phyloP scores from a whole-genome alignment of 805 yeast genomes.

The Yamadazyma akitaensis region DNA sequence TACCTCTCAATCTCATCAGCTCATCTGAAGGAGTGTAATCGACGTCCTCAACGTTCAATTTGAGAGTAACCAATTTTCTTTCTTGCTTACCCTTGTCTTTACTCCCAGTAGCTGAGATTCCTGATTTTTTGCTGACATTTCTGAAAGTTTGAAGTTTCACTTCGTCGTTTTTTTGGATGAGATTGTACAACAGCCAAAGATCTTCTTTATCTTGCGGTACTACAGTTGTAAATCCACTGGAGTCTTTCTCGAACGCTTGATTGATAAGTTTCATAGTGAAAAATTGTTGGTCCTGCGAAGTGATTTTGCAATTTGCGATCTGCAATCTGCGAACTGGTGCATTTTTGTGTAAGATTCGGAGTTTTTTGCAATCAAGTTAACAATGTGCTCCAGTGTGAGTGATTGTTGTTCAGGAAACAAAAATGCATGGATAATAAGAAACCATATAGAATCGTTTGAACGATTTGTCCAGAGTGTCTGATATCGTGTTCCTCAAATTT shows the following conservation, averaged over 20 bases:
- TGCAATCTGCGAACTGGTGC: neutral
- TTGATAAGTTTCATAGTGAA: constrained; percentile 49
- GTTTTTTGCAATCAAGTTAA: too few species aligned
- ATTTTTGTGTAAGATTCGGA: too few species aligned
- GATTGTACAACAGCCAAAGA: constrained; percentile 81
- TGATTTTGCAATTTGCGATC: neutral
- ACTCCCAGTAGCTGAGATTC: constrained; percentile 22
- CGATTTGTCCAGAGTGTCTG: too few species aligned
- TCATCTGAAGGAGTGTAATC: constrained; percentile 81
- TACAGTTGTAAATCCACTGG: constrained; percentile 36
- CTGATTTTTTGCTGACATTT: constrained; percentile 46
- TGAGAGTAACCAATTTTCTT: constrained; percentile 42
- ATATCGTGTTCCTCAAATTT: too few species aligned
- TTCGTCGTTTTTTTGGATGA: constrained; percentile 73
- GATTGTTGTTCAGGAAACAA: too few species aligned
- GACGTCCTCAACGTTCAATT: constrained; percentile 58
- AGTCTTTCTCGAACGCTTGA: constrained; percentile 26
- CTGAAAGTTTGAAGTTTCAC: constrained; percentile 67
- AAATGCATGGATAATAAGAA: too few species aligned
- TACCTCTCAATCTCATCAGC: constrained; percentile 75
- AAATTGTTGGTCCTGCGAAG: neutral
- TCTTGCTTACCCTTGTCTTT: constrained; percentile 56
- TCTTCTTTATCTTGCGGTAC: constrained; percentile 89
- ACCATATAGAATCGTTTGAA: too few species aligned
- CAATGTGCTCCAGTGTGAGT: too few species aligned